Percentiles rank a stretch among this genome's conserved stretches.
phyloP scores from a whole-genome alignment of 345 rosid species.

The Brassica incana region DNA sequence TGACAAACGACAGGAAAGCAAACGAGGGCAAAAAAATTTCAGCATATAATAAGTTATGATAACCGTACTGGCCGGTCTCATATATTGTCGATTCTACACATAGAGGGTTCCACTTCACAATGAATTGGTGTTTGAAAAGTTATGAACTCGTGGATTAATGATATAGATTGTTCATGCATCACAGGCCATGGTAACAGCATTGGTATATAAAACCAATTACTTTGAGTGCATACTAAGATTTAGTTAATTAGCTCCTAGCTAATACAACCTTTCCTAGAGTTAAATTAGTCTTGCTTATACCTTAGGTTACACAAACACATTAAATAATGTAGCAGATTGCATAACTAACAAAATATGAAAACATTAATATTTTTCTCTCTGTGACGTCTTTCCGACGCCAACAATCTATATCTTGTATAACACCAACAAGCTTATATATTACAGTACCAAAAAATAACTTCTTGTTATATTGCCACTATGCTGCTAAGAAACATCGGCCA shows the following conservation, averaged over 20 bases:
- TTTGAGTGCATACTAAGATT: neutral
- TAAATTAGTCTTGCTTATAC: neutral
- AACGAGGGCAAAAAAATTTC: conserved; percentile 3
- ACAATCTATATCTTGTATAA: neutral
- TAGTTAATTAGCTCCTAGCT: neutral
- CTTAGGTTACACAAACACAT: neutral
- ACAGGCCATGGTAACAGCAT: neutral
- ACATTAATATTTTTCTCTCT: neutral
- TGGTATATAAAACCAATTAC: neutral
- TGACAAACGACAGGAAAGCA: conserved; percentile 29
- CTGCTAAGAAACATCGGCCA: neutral
- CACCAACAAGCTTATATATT: neutral
- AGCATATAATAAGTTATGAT: conserved; percentile 9
- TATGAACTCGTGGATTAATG: conserved; percentile 2
- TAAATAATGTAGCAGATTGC: neutral
- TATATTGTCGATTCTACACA: conserved; percentile 19
- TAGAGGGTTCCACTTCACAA: conserved; percentile 15
- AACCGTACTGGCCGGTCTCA: conserved; percentile 20
- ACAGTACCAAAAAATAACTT: neutral
- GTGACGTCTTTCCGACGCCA: neutral
- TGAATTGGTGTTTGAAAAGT: conserved; percentile 5
- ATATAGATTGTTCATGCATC: neutral
- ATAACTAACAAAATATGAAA: neutral
- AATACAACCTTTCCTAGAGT: neutral
- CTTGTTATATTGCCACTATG: neutral